Conservation (phyloP, 2,329 filamentous ascomycete species). For the Macrophomina tecta region DNA sequence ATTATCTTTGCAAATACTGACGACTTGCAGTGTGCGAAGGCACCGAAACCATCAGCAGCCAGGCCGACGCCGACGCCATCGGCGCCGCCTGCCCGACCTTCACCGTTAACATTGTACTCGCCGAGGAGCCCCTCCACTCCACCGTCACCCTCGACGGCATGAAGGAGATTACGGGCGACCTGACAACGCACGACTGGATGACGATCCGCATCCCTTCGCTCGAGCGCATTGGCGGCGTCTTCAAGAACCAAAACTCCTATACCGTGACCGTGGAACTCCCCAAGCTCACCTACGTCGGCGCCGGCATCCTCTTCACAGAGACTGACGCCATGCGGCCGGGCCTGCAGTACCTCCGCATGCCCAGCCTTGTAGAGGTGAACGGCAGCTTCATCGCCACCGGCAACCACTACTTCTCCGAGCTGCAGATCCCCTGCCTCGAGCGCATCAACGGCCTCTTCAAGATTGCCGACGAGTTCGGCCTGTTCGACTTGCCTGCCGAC, state of each 20-base stretch:
- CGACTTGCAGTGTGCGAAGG: neutral
- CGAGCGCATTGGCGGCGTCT: neutral
- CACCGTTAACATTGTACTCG: neutral
- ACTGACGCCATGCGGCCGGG: neutral
- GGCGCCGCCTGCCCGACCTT: conserved; percentile 3
- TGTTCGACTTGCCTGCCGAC: neutral
- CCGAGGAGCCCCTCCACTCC: neutral
- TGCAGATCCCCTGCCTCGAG: neutral
- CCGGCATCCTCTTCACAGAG: neutral
- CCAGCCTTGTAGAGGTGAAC: neutral
- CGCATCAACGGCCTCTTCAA: conserved; percentile 2
- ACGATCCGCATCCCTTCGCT: neutral
- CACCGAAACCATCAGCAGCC: neutral
- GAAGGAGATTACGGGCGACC: neutral
- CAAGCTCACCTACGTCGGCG: neutral
- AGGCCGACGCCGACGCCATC: neutral
- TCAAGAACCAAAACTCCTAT: neutral
- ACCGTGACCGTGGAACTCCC: neutral
- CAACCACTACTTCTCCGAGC: neutral
- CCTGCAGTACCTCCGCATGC: neutral
- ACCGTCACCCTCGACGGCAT: neutral
- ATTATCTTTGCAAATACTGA: neutral
- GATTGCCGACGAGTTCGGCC: neutral
- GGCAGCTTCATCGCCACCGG: neutral
- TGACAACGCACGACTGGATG: neutral